Conservation (phyloP, 306 rosid genomes). For the Clitoria ternatea region DNA sequence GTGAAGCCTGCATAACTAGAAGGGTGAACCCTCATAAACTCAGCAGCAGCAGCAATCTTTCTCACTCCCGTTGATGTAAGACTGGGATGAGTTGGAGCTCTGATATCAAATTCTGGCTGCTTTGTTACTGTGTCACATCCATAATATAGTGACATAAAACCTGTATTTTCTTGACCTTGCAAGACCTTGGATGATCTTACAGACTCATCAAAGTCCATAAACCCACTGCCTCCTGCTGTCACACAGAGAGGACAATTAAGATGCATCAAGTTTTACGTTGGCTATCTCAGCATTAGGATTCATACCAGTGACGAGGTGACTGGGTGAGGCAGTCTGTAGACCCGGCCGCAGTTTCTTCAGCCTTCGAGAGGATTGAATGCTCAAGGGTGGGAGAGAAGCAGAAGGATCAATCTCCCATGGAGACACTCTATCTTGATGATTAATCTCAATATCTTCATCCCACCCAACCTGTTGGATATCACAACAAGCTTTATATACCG, state of each 20-base stretch:
- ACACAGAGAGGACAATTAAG: constrained; percentile 18
- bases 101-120: constrained; percentile 66
- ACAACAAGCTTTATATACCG: constrained; percentile 22
- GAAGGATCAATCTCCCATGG: constrained; percentile 95
- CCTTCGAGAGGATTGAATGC: constrained; percentile 88
- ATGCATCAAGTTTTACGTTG: neutral
- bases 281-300: constrained; percentile 5
- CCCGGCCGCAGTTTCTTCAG: constrained; percentile 86
- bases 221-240: constrained; percentile 62
- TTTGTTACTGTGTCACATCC: constrained; percentile 72
- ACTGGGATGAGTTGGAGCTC: constrained; percentile 48
- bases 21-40: constrained; percentile 60
- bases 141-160: constrained; percentile 70
- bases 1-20: constrained; percentile 62
- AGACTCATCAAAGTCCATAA: constrained; percentile 89
- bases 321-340: constrained; percentile 53
- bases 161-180: constrained; percentile 99
- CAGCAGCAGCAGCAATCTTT: constrained; percentile 52
- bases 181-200: constrained; percentile 98
- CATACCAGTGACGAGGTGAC: constrained; percentile 61
- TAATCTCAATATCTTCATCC: constrained; percentile 74
- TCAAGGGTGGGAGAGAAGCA: constrained; percentile 76
- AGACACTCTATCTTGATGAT: constrained; percentile 74
- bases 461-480: constrained; percentile 67
- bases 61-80: constrained; percentile 45